phyloP scores from a whole-genome alignment of 1,284 basidiomycete genomes.

The Tylopilus sp. region DNA sequence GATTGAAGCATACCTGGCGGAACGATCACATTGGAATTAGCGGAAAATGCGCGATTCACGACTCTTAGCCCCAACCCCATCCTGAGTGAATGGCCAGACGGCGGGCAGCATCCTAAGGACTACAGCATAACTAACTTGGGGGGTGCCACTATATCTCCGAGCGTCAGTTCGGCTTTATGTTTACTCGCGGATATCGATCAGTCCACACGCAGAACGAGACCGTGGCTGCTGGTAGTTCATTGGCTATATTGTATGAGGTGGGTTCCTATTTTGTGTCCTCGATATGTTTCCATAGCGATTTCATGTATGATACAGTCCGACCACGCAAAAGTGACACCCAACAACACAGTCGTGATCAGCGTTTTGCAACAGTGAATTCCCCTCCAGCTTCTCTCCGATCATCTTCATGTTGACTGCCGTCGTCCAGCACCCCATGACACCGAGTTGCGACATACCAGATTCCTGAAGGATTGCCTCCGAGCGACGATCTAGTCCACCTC shows the following conservation, averaged over 20 bases:
- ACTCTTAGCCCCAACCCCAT: background rate
- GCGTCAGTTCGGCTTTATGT: background rate
- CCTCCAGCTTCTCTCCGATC: background rate
- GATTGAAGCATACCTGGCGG: slow-evolving; percentile 14
- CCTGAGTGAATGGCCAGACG: slow-evolving; percentile 8
- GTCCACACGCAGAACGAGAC: slow-evolving; percentile 10
- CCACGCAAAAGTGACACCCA: background rate
- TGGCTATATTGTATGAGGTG: slow-evolving; percentile 7
- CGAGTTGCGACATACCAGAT: slow-evolving; percentile 11
- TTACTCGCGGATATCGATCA: background rate
- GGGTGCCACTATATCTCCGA: background rate
- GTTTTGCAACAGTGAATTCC: slow-evolving; percentile 12
- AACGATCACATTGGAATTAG: slow-evolving; percentile 2
- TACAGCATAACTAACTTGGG: background rate
- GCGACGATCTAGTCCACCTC: background rate
- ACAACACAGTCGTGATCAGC: slow-evolving; percentile 13
- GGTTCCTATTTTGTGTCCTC: slow-evolving; percentile 1
- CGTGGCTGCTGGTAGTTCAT: background rate
- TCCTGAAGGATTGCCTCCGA: slow-evolving; percentile 21
- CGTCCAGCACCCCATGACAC: slow-evolving; percentile 21
- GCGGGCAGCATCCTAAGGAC: background rate
- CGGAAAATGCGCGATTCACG: slow-evolving; percentile 13
- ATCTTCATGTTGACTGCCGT: background rate
- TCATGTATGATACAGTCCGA: slow-evolving; percentile 14
- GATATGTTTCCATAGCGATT: background rate